A percentile compares a stretch with the other conserved stretches of the same genome.
Evolutionary conservation across 2,329 filamentous ascomycete genomes (phyloP).

Genomic region (Trichoderma endophyticum): DNA sequence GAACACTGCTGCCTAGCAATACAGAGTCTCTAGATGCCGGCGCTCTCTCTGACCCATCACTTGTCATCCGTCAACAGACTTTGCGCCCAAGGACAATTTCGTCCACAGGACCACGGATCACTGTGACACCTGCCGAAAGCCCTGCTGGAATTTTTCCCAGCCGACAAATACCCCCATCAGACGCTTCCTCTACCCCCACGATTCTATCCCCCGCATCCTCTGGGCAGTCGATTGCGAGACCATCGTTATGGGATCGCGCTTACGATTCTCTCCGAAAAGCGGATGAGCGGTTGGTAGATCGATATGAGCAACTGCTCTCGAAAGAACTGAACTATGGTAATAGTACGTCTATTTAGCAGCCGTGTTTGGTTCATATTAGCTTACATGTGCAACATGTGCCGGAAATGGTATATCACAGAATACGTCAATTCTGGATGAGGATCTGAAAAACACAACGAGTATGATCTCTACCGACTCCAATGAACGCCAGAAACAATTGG

Average conservation of each 20-base stretch:
- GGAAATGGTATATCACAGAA: background rate
- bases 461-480: background rate
- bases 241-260: background rate
- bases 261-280: background rate
- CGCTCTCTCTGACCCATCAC: background rate
- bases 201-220: background rate
- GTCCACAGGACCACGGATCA: background rate
- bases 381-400: background rate
- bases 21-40: background rate
- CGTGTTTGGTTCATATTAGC: background rate
- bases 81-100: background rate
- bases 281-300: background rate
- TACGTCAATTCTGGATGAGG: background rate
- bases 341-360: background rate
- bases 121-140: background rate
- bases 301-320: background rate
- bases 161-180: background rate
- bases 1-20: background rate
- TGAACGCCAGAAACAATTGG: background rate
- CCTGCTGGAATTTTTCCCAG: background rate
- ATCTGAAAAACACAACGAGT: background rate
- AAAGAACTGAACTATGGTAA: background rate
- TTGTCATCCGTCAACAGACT: background rate
- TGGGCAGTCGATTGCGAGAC: background rate
- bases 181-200: background rate